phyloP scores from a whole-genome alignment of 129 eudicot species.

The Flaveria brownii region DNA sequence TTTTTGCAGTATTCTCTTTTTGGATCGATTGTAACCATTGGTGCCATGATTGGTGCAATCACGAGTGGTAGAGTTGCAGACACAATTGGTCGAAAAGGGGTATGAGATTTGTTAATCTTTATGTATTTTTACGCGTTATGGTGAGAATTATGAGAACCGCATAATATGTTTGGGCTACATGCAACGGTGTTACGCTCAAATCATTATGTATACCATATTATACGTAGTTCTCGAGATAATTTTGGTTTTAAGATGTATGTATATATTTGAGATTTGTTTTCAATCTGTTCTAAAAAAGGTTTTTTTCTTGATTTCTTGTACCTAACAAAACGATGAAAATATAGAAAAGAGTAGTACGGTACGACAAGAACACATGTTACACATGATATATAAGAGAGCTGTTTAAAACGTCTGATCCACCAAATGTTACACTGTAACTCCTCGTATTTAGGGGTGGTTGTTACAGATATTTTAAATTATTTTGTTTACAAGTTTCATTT shows the following conservation, averaged over 20 bases:
- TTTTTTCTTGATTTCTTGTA: not conserved
- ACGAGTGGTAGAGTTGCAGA: constrained; percentile 78
- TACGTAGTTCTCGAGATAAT: no score
- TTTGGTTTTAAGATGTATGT: no score
- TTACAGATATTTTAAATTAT: not conserved
- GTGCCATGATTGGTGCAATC: constrained; percentile 86
- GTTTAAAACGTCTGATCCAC: not conserved
- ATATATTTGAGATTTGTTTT: not conserved
- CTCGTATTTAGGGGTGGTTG: not conserved
- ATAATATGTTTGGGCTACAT: no score
- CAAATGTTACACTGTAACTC: not conserved
- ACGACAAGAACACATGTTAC: constrained; percentile 10
- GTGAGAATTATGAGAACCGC: no score
- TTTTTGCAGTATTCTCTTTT: constrained; percentile 61
- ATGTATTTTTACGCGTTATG: no score
- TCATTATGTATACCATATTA: no score
- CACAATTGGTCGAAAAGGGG: constrained; percentile 79
- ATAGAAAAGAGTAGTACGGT: not conserved
- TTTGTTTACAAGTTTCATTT: not conserved
- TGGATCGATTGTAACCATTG: constrained; percentile 78
- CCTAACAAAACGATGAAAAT: constrained; percentile 3
- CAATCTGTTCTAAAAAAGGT: not conserved
- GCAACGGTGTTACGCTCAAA: no score
- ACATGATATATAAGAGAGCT: not conserved
- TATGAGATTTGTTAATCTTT: constrained; percentile 19